phyloP scores from a whole-genome alignment of 2,329 filamentous ascomycete species.

The Hawksworthiomyces lignivorus region DNA sequence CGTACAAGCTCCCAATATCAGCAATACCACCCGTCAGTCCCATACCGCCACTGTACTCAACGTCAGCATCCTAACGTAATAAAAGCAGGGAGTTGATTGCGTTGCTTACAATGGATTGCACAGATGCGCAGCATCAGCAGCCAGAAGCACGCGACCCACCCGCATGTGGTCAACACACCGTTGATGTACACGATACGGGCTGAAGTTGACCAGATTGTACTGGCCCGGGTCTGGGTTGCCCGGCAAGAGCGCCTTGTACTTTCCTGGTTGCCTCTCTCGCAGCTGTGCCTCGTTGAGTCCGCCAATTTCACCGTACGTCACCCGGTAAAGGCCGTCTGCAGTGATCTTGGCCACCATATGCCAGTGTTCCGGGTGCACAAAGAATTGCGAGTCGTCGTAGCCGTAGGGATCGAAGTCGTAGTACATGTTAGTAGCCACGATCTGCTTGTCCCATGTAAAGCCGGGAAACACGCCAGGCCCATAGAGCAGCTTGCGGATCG shows the following conservation, averaged over 20 bases:
- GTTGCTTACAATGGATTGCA: slow-evolving; percentile 42
- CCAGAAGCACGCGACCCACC: slow-evolving; percentile 46
- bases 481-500: slow-evolving; percentile 38
- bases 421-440: slow-evolving; percentile 58
- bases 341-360: slow-evolving; percentile 55
- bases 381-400: slow-evolving; percentile 50
- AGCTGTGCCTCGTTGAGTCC: slow-evolving; percentile 46
- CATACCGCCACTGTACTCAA: slow-evolving; percentile 33
- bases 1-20: slow-evolving; percentile 40
- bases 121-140: slow-evolving; percentile 54
- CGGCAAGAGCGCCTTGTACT: slow-evolving; percentile 49
- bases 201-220: slow-evolving; percentile 49
- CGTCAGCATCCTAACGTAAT: no score
- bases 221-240: slow-evolving; percentile 49
- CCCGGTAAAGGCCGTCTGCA: slow-evolving; percentile 50
- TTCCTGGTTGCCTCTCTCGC: slow-evolving; percentile 41
- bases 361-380: slow-evolving; percentile 48
- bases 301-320: slow-evolving; percentile 52
- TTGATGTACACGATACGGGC: slow-evolving; percentile 50
- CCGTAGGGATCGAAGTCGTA: slow-evolving; percentile 50
- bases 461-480: slow-evolving; percentile 45
- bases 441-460: slow-evolving; percentile 51
- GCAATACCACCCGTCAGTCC: slow-evolving; percentile 42
- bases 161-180: slow-evolving; percentile 30
- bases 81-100: no score